Base-by-base conservation (phyloP, 768 basidiomycete species). In the Tephrocybe rancida region DNA sequence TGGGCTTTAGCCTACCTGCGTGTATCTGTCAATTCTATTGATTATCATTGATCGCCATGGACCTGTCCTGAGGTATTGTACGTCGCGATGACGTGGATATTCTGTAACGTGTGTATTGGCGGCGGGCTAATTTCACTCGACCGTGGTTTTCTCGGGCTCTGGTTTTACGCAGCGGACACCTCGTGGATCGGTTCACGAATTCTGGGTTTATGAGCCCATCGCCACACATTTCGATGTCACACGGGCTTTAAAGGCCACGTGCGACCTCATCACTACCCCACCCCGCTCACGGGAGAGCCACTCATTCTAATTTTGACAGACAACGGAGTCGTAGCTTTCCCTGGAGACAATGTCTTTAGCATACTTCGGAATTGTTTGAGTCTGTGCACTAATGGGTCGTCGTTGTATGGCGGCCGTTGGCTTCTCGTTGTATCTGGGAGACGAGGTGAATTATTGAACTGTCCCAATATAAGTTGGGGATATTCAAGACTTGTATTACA, bases 181-280 rank as follows among this genome's bases (percentile, higher is more conserved):
- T 29, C 22, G 56, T 50, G 48, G 48, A 57, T 54, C 56, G 25
- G 21, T 47, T 38, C 21, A 34, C 38, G 56, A 57, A 57, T 32
- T 9, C 25, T 5, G 25, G 13, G 24, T 50, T 42, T 30, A 42
- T 26, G 19, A 46, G 42, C 18, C 11, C 25, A 47, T 35, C 24
- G 18, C 30, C 27, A 42, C 41, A n/a, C 18, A 21, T 26, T 37
- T 27, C 32, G 25, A 46, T 41, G 10, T 46, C 25, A 10, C 26
- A 52, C 2, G 39, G 26, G 30, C 34, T 27, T 5, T n/a, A 51
- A 11, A 42, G n/a, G n/a, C 51, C 18, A 29, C 49, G 47, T 44
- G 24, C n/a, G 50, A 27, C 45, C 50, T 41, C 7, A 19, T 35
- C 48, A 30, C 27, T 41, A 30, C 55, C 49, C 51, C 55, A 43